Evolutionary conservation across 768 basidiomycete species (phyloP), one percentile per base, ranked within the genome.

Genomic region (Porpolomopsis calyptriformis): DNA sequence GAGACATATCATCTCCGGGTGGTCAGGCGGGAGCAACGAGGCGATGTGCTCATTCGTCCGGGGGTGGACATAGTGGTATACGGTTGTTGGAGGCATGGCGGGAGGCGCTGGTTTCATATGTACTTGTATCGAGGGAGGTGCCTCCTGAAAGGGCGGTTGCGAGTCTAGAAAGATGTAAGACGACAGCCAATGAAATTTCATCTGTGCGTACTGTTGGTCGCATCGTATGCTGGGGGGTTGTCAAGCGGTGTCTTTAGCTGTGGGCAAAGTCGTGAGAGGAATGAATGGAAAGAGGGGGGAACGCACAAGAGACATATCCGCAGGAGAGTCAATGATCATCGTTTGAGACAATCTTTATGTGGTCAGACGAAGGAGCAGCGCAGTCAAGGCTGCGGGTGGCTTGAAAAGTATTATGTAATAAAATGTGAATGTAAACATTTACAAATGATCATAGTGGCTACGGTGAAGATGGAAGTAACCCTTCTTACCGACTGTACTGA

Each of bases 1-100:
- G n/a, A 90, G 61, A 55, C 88, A 91, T 23, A 84, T 54, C 87
- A 89, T 90, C 63, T 86, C 78, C 0, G 86, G 88, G 56, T 90
- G 82, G 48, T 75, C 69, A 1, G 88, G 88, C 0, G 87, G 82
- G 2, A 86, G 66, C 2, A 80, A 60, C 0, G 87, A 82, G 1
- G 76, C 67, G 23, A 83, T 49, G 16, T 68, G 66, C 38, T 82
- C 71, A 4, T 76, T 71, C 0, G 80, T 85, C 1, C 36, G 20
- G 1, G 82, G 80, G 59, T 84, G 77, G 45, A 73, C 61, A 59
- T 87, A 88, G 62, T 82, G 74, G 58, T 81, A 84, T 4, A 87
- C 68, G 2, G 64, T 70, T 6, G 80, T 77, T 37, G 68, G 53
- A 22, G 62, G 60, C 53, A 65, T 69, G 12, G 55, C 53, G 4